Conservation (phyloP, 768 basidiomycete species). For the Arthromyces matolae region DNA sequence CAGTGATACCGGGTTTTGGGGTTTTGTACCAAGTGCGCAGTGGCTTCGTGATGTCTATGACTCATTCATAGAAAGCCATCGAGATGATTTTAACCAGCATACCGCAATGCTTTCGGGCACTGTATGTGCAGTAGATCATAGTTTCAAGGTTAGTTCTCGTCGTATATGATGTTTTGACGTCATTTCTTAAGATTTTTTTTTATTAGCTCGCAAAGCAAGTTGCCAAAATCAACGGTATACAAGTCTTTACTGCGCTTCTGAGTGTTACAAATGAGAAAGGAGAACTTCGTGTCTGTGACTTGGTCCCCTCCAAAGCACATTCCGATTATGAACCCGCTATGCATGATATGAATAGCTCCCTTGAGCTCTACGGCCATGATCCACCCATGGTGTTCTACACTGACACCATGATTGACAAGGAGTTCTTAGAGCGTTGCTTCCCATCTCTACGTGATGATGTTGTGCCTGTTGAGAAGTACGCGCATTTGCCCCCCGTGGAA, state of each 20-base stretch:
- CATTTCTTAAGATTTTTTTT: no score
- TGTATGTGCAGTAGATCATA: constrained; percentile 22
- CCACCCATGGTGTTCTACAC: constrained; percentile 25
- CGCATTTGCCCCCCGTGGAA: constrained; percentile 15
- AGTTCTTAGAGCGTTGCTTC: constrained; percentile 9
- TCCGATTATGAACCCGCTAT: constrained; percentile 26
- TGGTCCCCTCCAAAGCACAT: constrained; percentile 31
- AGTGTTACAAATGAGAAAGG: constrained; percentile 26
- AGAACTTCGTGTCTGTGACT: constrained; percentile 18
- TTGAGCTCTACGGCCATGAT: constrained; percentile 25
- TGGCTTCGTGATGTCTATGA: constrained; percentile 24
- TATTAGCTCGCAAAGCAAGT: constrained; percentile 26
- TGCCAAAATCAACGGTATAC: constrained; percentile 21
- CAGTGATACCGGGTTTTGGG: constrained; percentile 15
- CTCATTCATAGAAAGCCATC: constrained; percentile 20
- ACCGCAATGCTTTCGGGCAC: constrained; percentile 21
- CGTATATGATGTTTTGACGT: no score
- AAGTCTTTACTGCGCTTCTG: constrained; percentile 23
- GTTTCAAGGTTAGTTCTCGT: constrained; percentile 28
- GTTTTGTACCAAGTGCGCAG: constrained; percentile 19
- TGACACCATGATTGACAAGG: constrained; percentile 28
- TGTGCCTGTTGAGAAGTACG: constrained; percentile 16
- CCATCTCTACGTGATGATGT: constrained; percentile 16
- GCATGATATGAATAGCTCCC: constrained; percentile 17
- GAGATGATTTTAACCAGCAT: constrained; percentile 22